A percentile compares a stretch with the other conserved stretches of the same genome.
Conservation (phyloP, 1,284 basidiomycete species). For the Fomitopsis pinicola region DNA sequence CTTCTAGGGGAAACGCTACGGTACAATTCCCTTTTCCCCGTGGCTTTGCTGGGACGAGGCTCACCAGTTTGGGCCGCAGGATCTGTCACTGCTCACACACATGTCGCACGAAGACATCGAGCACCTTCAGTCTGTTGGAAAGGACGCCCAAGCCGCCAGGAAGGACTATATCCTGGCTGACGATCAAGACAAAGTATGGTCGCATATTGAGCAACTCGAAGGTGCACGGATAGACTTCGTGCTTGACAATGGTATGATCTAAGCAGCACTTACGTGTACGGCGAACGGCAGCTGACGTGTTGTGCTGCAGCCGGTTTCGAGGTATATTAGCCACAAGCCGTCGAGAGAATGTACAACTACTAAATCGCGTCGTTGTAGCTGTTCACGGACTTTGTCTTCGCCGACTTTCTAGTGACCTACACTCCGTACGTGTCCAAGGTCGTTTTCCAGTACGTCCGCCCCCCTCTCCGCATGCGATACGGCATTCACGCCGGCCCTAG, state of each 20-base stretch:
- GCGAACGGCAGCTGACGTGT: background rate
- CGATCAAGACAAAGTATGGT: slow-evolving; percentile 79
- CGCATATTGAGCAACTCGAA: slow-evolving; percentile 57
- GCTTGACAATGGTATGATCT: slow-evolving; percentile 78
- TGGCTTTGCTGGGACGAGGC: slow-evolving; percentile 1
- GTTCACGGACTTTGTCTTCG: slow-evolving; percentile 92
- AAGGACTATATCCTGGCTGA: slow-evolving; percentile 81
- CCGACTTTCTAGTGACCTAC: slow-evolving; percentile 88
- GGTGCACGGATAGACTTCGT: slow-evolving; percentile 80
- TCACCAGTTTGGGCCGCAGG: slow-evolving; percentile 37
- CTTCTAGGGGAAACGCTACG: slow-evolving; percentile 76
- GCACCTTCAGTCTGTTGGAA: slow-evolving; percentile 78
- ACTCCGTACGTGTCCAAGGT: slow-evolving; percentile 80
- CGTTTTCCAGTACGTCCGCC: slow-evolving; percentile 77
- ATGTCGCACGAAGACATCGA: slow-evolving; percentile 79
- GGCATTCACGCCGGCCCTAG: slow-evolving; percentile 32
- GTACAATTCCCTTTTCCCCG: slow-evolving; percentile 27
- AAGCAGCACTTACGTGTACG: no score
- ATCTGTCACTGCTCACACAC: slow-evolving; percentile 81
- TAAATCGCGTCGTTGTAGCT: slow-evolving; percentile 44
- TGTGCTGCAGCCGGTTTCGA: slow-evolving; percentile 78
- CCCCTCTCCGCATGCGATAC: background rate
- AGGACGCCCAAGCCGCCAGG: slow-evolving; percentile 70
- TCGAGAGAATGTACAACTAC: no score
- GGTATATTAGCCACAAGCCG: slow-evolving; percentile 30